Percentiles rank a stretch among this genome's conserved stretches.
Conservation (phyloP, 176 grass and related monocot species). For the Oryza punctata region DNA sequence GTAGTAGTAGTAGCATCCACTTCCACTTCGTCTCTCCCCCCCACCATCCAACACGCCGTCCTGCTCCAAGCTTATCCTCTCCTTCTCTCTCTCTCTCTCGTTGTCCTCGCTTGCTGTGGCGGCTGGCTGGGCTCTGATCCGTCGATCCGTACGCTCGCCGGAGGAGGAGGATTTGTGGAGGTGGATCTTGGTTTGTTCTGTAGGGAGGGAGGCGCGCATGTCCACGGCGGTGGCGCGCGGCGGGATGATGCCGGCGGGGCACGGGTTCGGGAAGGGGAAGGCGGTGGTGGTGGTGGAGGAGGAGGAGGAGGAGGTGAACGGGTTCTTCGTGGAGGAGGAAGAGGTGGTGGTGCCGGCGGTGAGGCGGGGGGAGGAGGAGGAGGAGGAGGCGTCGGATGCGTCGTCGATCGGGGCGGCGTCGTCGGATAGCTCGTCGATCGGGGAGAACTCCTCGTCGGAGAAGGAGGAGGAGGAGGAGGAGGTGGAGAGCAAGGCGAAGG, state of each 20-base stretch:
- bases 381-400: slow-evolving; percentile 30
- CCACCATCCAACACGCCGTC: slow-evolving; percentile 17
- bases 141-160: not conserved
- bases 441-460: slow-evolving; percentile 49
- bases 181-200: not conserved
- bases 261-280: slow-evolving; percentile 42
- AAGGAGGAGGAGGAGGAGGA: slow-evolving; percentile 41
- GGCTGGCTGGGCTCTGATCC: slow-evolving; percentile 20
- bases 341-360: too few species aligned
- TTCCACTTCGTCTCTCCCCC: not conserved
- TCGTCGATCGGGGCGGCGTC: slow-evolving; percentile 54
- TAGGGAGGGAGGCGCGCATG: not conserved
- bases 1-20: not conserved
- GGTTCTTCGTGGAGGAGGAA: slow-evolving; percentile 14
- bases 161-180: not conserved
- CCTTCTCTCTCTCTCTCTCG: not conserved
- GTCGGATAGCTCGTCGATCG: slow-evolving; percentile 64
- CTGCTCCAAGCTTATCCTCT: slow-evolving; percentile 38
- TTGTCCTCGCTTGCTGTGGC: not conserved
- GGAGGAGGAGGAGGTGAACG: not conserved
- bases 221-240: slow-evolving; percentile 35
- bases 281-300: not conserved
- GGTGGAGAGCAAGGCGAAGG: slow-evolving; percentile 35
- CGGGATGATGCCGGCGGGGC: slow-evolving; percentile 42
- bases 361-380: slow-evolving; percentile 16